Base-by-base conservation (phyloP, 768 basidiomycete genomes). In the Phlebiopsis gigantea region DNA sequence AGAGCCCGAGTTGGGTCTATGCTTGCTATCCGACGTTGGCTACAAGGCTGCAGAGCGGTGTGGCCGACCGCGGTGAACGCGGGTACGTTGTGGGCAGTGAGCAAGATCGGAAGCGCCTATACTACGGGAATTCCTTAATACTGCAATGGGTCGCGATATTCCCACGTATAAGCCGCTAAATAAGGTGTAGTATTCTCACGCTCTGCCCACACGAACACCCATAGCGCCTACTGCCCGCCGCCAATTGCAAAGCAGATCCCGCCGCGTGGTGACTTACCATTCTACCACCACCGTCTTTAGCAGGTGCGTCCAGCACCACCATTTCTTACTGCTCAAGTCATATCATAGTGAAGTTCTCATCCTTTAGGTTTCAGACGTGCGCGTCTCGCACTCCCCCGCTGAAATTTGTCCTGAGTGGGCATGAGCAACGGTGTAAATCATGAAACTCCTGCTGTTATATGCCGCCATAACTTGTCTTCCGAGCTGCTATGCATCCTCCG, bases 401-500 rank as follows among this genome's bases (percentile, higher is more conserved):
- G 10, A 6, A 14, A 10, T 28, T 30, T 49, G n/a, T 22, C 34
- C 34, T 31, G 10, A 24, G 31, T 31, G 19, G 19, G 21, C 44
- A 34, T 51, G 34, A 14, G 50, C 50, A 26, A 51, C 39, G 24
- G 7, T 31, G 31, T 31, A 6, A 19, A 34, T 12, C 29, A 51
- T 51, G 50, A 30, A 31, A 25, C 50, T 31, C 28, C 26, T 53
- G 15, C 17, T 52, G 29, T 26, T 55, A 52, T 14, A 7, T 26
- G 24, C 15, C 55, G 26, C 63, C 0, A 22, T 60, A 2, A 19
- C 52, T 7, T 24, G 61, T 17, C 42, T 34, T 5, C 2, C 30
- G 4, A 10, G 25, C 10, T 50, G 48, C 1, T 29, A 57, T 6
- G 85, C 87, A 19, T 69, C 68, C 2, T 63, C 66, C 21, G 67